Evolutionary conservation across 2,329 filamentous ascomycete species (phyloP), one percentile per base, ranked within the genome.

Genomic region (Cytospora piceicola): DNA sequence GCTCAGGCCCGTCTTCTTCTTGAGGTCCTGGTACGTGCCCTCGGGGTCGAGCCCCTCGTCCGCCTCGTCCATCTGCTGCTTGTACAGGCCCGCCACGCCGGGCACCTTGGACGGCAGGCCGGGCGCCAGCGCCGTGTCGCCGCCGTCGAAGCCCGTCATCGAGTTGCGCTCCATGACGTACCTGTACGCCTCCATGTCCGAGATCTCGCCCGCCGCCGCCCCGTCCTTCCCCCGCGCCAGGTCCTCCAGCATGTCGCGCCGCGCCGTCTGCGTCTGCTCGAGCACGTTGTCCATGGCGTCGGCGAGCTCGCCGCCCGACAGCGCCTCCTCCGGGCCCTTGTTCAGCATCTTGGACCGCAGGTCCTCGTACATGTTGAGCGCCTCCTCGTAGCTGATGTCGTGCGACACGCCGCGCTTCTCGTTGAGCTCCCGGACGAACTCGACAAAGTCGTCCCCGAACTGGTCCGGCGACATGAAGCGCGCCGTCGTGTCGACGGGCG

Each of bases 381-480:
- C 71, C 65, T 80, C 76, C 64, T 78, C 76, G 60, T 80, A 78
- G 61, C 76, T 74, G 17, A 68, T 55, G 17, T 63, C 66, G 32
- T 60, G 59, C 58, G 51, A 63, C 17, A 34, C 51, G 46, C 63
- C 63, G 30, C 61, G 39, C 66, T 63, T 77, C 69, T 77, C 74
- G 75, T 79, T 78, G 66, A 81, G 76, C 74, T 72, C 77, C 71
- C 74, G 78, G 71, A 82, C 73, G 80, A 79, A 82, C 63, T 76
- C 72, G 58, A 82, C 80, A 71, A 90, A 82, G 73, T 90, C 85
- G 58, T 85, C 79, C 46, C 79, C 77, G 68, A 89, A 85, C 74
- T 92, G 88, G 69, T 87, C 83, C 64, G 85, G 78, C 64, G 78
- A 82, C 77, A 89, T 88, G 78, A 89, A 85, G 68, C 84, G 79